Conservation (phyloP, 2,329 filamentous ascomycete genomes). For the Neofusicoccum parvum region DNA sequence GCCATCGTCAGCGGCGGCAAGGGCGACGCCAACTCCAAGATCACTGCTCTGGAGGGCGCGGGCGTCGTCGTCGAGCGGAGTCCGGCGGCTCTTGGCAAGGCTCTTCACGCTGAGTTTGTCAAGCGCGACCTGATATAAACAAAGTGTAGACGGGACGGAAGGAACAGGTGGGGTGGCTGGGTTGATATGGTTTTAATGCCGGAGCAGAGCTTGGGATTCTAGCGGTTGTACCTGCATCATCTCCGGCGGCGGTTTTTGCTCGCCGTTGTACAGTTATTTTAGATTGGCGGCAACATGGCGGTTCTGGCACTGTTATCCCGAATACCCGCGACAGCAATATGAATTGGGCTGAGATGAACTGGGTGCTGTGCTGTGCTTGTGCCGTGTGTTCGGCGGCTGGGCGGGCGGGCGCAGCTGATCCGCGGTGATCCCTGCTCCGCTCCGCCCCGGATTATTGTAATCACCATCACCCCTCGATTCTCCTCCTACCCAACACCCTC, state of each 20-base stretch:
- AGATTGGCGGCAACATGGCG: conserved; percentile 21
- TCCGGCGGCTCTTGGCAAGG: conserved; percentile 88
- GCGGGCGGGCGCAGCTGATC: conserved; percentile 11
- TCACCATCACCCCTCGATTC: conserved; percentile 21
- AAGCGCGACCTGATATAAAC: conserved; percentile 87
- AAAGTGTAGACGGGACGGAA: conserved; percentile 19
- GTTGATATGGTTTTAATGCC: conserved; percentile 8
- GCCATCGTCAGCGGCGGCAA: conserved; percentile 97
- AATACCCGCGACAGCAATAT: conserved; percentile 13
- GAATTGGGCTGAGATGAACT: neutral
- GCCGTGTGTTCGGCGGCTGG: neutral
- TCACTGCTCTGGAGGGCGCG: conserved; percentile 86
- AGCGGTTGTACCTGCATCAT: conserved; percentile 22
- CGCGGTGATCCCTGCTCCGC: conserved; percentile 20
- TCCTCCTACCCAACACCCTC: conserved; percentile 1
- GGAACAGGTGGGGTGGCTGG: neutral
- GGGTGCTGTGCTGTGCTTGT: neutral
- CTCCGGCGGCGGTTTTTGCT: conserved; percentile 17
- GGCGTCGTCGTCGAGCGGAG: conserved; percentile 96
- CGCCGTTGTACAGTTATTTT: conserved; percentile 22
- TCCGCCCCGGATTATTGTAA: conserved; percentile 18
- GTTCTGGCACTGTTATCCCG: conserved; percentile 12
- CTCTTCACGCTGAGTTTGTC: conserved; percentile 92
- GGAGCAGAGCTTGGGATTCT: conserved; percentile 11
- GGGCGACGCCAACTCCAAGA: conserved; percentile 98